phyloP scores from a whole-genome alignment of 1,284 basidiomycete species.

The Sanghuangporus baumii region DNA sequence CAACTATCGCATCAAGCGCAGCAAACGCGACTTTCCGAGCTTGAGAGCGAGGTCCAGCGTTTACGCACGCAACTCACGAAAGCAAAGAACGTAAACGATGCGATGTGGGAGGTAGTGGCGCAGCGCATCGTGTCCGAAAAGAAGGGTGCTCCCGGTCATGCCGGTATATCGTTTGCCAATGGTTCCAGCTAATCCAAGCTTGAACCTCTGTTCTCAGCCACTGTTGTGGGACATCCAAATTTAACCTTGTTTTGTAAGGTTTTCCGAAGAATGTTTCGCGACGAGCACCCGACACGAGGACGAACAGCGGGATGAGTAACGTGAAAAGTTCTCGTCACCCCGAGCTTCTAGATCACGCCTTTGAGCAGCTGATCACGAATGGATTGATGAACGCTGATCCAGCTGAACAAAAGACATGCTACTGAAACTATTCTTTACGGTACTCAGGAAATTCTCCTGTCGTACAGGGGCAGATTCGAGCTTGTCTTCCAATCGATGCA shows the following conservation, averaged over 20 bases:
- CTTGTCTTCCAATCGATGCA: no score
- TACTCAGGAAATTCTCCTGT: neutral
- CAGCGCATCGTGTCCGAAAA: slow-evolving; percentile 43
- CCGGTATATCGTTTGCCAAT: neutral
- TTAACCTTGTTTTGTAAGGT: neutral
- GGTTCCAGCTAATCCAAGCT: neutral
- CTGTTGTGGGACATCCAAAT: neutral
- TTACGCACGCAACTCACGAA: slow-evolving; percentile 67
- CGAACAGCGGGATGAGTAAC: neutral
- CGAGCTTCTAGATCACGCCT: neutral
- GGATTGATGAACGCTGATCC: neutral
- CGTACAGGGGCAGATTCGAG: neutral
- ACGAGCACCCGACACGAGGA: neutral
- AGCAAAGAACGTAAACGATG: slow-evolving; percentile 82
- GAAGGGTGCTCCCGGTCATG: neutral
- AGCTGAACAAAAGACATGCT: neutral
- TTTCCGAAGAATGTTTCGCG: neutral
- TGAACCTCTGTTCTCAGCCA: neutral
- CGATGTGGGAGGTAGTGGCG: slow-evolving; percentile 84
- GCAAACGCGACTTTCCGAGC: slow-evolving; percentile 54
- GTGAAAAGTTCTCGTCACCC: neutral
- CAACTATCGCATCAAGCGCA: slow-evolving; percentile 32
- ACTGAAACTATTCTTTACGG: neutral
- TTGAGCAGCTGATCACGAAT: neutral
- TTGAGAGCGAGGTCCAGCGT: slow-evolving; percentile 64